Evolutionary conservation across 345 rosid species (phyloP).

Genomic region (Eutrema heterophyllum): DNA sequence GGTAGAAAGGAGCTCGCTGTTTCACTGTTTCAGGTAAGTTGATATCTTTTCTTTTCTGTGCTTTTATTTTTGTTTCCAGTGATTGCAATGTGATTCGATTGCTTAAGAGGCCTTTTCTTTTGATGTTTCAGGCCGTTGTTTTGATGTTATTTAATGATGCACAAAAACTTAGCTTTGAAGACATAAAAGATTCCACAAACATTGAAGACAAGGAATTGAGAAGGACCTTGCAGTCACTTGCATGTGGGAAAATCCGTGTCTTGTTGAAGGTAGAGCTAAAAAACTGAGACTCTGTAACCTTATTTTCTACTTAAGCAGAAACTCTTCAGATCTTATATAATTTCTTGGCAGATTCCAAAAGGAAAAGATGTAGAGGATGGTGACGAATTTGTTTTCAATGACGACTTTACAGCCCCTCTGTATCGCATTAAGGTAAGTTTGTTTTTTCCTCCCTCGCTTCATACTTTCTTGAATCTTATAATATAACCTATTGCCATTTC

Average conservation of each 20-base stretch:
- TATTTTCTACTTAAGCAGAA: background rate
- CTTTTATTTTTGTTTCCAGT: slow-evolving; percentile 5
- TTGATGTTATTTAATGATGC: slow-evolving; percentile 92
- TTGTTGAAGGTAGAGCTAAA: slow-evolving; percentile 51
- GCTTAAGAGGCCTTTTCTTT: slow-evolving; percentile 12
- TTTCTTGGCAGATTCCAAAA: slow-evolving; percentile 51
- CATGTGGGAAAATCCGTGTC: slow-evolving; percentile 86
- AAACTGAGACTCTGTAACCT: slow-evolving; percentile 18
- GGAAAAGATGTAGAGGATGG: slow-evolving; percentile 85
- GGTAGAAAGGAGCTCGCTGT: slow-evolving; percentile 93
- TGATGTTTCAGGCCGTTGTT: slow-evolving; percentile 60
- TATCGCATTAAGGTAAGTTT: slow-evolving; percentile 75
- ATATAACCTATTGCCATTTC: background rate
- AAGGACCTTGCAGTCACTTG: slow-evolving; percentile 86
- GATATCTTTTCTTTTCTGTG: slow-evolving; percentile 23
- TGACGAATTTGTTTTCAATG: slow-evolving; percentile 73
- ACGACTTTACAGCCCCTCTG: slow-evolving; percentile 58
- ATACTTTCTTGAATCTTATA: background rate
- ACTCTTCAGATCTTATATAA: background rate
- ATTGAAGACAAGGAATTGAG: slow-evolving; percentile 85
- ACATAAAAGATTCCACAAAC: slow-evolving; percentile 71
- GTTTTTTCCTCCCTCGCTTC: background rate
- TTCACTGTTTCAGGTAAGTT: slow-evolving; percentile 82
- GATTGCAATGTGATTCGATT: slow-evolving; percentile 20
- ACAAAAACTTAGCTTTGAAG: slow-evolving; percentile 72